Conservation (phyloP, 371 early-diverging fungal genomes). For the Conidiobolus incongruus region DNA sequence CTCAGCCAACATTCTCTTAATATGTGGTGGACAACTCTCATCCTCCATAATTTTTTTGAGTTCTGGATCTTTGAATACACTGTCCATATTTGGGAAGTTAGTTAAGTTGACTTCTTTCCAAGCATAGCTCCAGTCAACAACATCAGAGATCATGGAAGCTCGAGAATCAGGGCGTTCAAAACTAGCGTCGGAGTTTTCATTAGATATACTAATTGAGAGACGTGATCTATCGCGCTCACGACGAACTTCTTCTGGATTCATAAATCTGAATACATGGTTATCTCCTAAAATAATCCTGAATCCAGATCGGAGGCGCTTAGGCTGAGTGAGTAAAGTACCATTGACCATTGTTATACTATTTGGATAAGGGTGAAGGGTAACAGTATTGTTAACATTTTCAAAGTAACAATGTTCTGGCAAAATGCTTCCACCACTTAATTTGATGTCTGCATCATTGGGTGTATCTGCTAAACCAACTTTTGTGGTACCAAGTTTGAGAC, state of each 20-base stretch:
- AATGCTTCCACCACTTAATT: slow-evolving; percentile 44
- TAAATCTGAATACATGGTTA: slow-evolving; percentile 62
- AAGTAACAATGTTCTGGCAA: slow-evolving; percentile 50
- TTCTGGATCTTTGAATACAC: too few relatives aligned
- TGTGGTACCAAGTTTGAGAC: slow-evolving; percentile 54
- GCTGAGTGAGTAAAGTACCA: slow-evolving; percentile 31
- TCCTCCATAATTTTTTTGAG: too few relatives aligned
- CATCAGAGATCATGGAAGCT: slow-evolving; percentile 20
- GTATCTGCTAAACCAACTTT: slow-evolving; percentile 36
- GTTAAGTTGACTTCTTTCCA: slow-evolving; percentile 33
- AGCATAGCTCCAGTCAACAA: slow-evolving; percentile 61
- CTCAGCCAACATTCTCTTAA: slow-evolving; percentile 25
- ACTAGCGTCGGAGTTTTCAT: slow-evolving; percentile 7
- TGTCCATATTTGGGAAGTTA: slow-evolving; percentile 17
- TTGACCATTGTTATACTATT: slow-evolving; percentile 52
- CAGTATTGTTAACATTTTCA: slow-evolving; percentile 31
- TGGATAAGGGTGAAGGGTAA: slow-evolving; percentile 32
- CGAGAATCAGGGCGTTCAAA: slow-evolving; percentile 22
- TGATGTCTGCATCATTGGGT: slow-evolving; percentile 30
- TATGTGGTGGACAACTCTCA: slow-evolving; percentile 9
- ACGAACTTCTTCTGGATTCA: slow-evolving; percentile 65
- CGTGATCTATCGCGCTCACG: slow-evolving; percentile 25
- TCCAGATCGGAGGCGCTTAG: slow-evolving; percentile 39
- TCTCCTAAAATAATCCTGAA: slow-evolving; percentile 67
- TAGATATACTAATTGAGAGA: slow-evolving; percentile 2